These are phyloP conservation scores for Thermochaetoides dissita DNA, from an alignment of 2,329 filamentous ascomycete genomes.

Conservation along the genomic window DNA sequence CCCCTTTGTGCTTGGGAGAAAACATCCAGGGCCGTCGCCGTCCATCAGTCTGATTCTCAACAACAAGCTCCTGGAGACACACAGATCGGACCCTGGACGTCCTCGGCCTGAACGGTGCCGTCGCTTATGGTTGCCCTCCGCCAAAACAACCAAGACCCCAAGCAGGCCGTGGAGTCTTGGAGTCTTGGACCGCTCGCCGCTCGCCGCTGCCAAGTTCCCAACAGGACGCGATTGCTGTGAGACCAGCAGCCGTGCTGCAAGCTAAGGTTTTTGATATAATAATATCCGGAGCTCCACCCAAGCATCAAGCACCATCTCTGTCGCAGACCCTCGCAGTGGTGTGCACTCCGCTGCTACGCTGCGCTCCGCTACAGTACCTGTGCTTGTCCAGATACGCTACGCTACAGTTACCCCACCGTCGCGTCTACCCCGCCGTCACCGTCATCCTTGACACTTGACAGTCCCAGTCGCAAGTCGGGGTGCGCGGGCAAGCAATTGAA, in stretches of 20 bases:
- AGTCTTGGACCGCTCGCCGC: not conserved
- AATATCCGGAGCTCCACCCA: conserved; percentile 1
- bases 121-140: no score
- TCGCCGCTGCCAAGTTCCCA: no score
- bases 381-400: not conserved
- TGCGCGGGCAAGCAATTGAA: not conserved
- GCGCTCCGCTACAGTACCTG: not conserved
- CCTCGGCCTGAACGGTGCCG: no score
- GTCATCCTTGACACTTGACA: conserved; percentile 5
- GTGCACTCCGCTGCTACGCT: conserved; percentile 1
- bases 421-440: conserved; percentile 11
- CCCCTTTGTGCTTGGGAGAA: no score
- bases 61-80: no score
- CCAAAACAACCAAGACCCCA: no score
- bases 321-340: not conserved
- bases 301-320: not conserved
- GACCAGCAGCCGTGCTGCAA: not conserved
- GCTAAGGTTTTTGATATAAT: conserved; percentile 1
- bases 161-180: no score
- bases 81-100: no score
- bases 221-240: not conserved
- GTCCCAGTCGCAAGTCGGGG: not conserved
- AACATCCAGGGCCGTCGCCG: no score
- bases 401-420: conserved; percentile 8
- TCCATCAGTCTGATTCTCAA: no score